Base-by-base conservation (phyloP, 2,329 filamentous ascomycete genomes). In the Colletotrichum sansevieriae region DNA sequence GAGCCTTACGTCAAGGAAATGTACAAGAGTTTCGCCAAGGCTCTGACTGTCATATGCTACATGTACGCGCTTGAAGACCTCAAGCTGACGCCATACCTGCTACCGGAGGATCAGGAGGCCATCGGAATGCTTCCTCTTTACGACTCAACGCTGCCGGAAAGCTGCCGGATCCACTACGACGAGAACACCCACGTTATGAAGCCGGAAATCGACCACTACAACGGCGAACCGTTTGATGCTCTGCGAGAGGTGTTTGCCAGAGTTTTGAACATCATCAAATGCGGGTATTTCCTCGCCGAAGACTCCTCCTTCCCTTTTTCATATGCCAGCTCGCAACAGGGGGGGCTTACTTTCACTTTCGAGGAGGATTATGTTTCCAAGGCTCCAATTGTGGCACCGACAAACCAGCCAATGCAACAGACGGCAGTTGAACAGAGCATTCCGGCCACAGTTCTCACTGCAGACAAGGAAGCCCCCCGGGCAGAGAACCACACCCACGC, bases 21-120 rank as follows among this genome's bases (percentile, higher is more conserved):
- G 79, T 80, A 84, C 71, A 79, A 80, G 46, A 78, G 79, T 2
- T 78, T 88, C 7, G 81, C 81, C 39, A 81, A 82, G 22, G 80
- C 82, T 2, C 76, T 88, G 43, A 85, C 83, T 13, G 75, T 83
- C n/a, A 77, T 88, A n/a, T 83, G 83, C 52, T 81, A 84, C 46
- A 77, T 81, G 10, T 82, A 83, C 68, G 78, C 79, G 13, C 76
- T 75, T 35, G 78, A 78, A 15, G 76, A 79, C 11, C 73, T 81
- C 15, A 80, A 76, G 9, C 72, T 79, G 9, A 83, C 80, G 49
- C 80, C 80, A 13, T 88, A 88, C 73, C 77, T 88, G 20, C 80
- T 89, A 1, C 72, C 78, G 0, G 87, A 89, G 73, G 87, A 89
- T 65, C 71, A 84, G 65, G 78, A 84, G 67, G 77, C 81, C 15